phyloP scores from a whole-genome alignment of 768 basidiomycete genomes.

The Suillus weaverae region DNA sequence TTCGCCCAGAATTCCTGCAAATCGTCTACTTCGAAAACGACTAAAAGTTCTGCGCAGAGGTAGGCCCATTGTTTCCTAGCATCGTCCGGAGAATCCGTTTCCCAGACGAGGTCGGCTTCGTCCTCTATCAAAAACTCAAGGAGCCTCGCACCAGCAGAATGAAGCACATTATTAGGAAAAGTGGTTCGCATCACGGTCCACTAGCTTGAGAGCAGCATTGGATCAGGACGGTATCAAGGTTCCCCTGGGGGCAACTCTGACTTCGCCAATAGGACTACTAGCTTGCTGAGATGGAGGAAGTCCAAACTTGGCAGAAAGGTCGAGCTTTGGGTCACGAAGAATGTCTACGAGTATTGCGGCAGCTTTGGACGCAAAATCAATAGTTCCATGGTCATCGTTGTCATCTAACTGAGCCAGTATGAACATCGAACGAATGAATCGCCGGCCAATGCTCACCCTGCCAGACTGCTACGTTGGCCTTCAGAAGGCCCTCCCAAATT shows the following conservation, averaged over 20 bases:
- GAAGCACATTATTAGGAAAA: conserved; percentile 44
- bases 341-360: conserved; percentile 49
- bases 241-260: conserved; percentile 11
- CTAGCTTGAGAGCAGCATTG: conserved; percentile 57
- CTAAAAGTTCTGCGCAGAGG: conserved; percentile 56
- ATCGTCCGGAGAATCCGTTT: conserved; percentile 42
- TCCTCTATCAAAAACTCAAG: conserved; percentile 49
- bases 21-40: conserved; percentile 46
- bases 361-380: conserved; percentile 41
- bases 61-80: conserved; percentile 58
- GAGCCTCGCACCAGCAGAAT: conserved; percentile 45
- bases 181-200: conserved; percentile 46
- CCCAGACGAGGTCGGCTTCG: conserved; percentile 45
- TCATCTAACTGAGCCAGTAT: conserved; percentile 34
- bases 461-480: conserved; percentile 45
- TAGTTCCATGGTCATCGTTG: conserved; percentile 40
- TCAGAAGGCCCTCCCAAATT: conserved; percentile 60
- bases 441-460: conserved; percentile 40
- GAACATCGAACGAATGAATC: conserved; percentile 7
- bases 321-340: conserved; percentile 46
- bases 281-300: conserved; percentile 13
- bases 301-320: conserved; percentile 36
- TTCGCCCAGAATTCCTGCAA: conserved; percentile 54
- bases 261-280: conserved; percentile 8
- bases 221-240: conserved; percentile 20